phyloP scores from a whole-genome alignment of 2,329 filamentous ascomycete species.

The Boeremia exigua region DNA sequence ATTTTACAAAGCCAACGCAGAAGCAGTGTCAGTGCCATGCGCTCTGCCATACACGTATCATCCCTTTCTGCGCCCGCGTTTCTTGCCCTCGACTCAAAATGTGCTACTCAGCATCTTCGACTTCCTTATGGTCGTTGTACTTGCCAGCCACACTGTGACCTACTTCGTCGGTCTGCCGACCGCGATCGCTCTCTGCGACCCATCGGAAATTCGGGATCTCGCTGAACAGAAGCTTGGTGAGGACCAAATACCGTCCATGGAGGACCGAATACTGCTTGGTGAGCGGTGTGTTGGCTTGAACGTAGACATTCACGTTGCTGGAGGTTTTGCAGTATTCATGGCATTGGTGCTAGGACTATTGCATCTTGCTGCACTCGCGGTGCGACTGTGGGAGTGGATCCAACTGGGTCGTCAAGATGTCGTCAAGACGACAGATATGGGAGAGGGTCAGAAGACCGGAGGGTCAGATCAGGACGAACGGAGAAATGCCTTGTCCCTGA shows the following conservation, averaged over 20 bases:
- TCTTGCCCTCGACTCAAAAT: neutral
- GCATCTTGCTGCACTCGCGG: neutral
- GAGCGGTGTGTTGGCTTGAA: conserved; percentile 5
- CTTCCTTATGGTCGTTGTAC: conserved; percentile 5
- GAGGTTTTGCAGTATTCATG: conserved; percentile 11
- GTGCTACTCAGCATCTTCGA: conserved; percentile 15
- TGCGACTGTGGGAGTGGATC: neutral
- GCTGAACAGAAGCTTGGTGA: neutral
- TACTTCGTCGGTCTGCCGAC: conserved; percentile 17
- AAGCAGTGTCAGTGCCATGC: neutral
- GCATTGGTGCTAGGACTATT: neutral
- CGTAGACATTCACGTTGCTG: conserved; percentile 10
- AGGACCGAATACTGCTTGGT: neutral
- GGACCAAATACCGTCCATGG: too few species aligned
- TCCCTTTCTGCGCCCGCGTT: neutral
- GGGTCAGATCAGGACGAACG: too few species aligned
- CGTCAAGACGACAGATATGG: too few species aligned
- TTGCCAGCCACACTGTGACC: conserved; percentile 12
- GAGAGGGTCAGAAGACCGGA: neutral
- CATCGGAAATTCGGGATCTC: neutral
- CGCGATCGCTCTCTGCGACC: conserved; percentile 12
- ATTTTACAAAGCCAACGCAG: too few species aligned
- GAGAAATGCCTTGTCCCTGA: too few species aligned
- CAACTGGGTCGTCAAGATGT: neutral
- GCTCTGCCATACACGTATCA: conserved; percentile 6